Evolutionary conservation across 768 basidiomycete species (phyloP), one percentile per base, ranked within the genome.

Genomic region (Leccinum aurantiacum): DNA sequence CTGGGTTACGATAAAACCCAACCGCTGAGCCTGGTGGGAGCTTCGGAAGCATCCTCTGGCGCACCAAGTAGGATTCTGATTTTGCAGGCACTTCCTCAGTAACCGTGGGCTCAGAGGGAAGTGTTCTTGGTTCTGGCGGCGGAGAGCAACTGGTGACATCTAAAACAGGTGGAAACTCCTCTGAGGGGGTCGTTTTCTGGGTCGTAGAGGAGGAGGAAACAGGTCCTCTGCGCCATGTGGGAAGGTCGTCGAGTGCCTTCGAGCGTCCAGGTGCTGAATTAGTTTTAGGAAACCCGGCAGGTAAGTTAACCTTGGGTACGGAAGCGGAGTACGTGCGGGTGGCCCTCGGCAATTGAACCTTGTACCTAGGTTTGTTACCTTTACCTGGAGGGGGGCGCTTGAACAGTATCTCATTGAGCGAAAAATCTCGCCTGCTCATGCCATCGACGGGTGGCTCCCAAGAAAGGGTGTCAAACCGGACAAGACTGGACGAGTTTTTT

Each of bases 21-120:
- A 91, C 86, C 46, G 80, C 82, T 50, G 87, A 85, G 22, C 89
- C 89, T 55, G 76, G 83, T 53, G 89, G 88, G 81, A 90, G 83
- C 70, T 86, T 90, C 5, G 85, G 86, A 62, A 86, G 83, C n/a
- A 80, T 72, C 67, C 84, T 80, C 8, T 78, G 66, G 54, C 83
- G 84, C 37, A 74, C 62, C 38, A 75, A 60, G 56, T 63, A 69
- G 11, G 67, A 48, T 29, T 74, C 73, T 11, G 59, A 50, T 59
- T 65, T 67, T 53, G 58, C 25, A n/a, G 74, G 66, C 41, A 63
- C 63, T 35, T 79, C 78, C 44, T 77, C 69, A 10, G 72, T 72
- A 9, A 75, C 71, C 19, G 74, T 70, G 8, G 35, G 49, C 44
- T 64, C 60, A 17, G 77, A 71, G 33, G 77, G 64, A 37, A 35